Base-by-base conservation (phyloP, 768 basidiomycete genomes). In the Termitomyces sp. region DNA sequence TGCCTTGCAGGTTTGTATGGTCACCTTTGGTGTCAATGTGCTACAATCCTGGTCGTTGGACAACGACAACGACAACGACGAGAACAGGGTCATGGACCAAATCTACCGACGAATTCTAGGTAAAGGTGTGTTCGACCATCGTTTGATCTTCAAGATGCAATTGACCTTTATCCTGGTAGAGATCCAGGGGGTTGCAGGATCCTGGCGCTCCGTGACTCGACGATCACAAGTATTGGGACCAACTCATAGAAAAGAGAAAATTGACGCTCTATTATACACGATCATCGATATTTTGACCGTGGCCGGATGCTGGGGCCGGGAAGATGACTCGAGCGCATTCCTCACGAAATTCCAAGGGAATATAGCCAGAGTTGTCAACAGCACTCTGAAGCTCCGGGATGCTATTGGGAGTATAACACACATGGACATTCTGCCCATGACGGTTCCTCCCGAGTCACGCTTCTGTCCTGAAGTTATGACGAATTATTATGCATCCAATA, bases 141-240 rank as follows among this genome's bases (percentile, higher is more conserved):
- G 2, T 35, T 56, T 59, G 7, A 56, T 49, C 12, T 16, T 45
- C 50, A 55, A 40, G 15, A 52, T 60, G 5, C 48, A 28, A 46
- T 44, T 42, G 42, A 45, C 28, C 40, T 55, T 11, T 20, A 32
- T 57, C 7, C n/a, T 33, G 7, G 15, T 35, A 52, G 84, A 85
- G 66, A 74, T 77, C 32, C 84, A 84, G 68, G 75, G 79, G 1
- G 76, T 82, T 33, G 78, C 84, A 16, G 85, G 83, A 53, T 75
- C 80, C 32, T 86, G 84, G 84, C 78, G 84, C 59, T 78, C 84
- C 28, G 62, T 86, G 63, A 86, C 85, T 32, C 75, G 80, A 54
- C 71, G 56, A 76, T 80, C 20, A 69, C 51, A 59, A 33, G 39
- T 44, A 33, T 35, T 39, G 24, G 52, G 75, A 75, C 59, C 72